These are phyloP conservation scores for Suillus luteus DNA, from an alignment of 768 basidiomycete species.

Conservation along the genomic window DNA sequence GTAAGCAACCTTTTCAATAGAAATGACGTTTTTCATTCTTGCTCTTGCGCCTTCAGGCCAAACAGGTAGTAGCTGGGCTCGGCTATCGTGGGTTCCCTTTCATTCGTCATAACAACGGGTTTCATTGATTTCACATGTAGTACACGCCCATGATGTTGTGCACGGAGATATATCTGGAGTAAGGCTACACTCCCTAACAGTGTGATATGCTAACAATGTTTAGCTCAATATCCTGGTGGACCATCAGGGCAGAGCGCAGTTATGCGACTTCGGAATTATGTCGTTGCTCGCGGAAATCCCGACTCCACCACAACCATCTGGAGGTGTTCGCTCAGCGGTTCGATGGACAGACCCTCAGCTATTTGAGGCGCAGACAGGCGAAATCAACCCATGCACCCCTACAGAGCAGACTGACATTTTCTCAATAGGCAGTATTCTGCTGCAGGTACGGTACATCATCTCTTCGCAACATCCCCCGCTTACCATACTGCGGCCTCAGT, in stretches of 20 bases:
- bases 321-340: background rate
- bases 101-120: too few species aligned
- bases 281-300: slow-evolving; percentile 5
- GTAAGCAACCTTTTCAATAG: slow-evolving; percentile 14
- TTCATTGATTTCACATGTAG: background rate
- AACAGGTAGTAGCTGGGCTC: slow-evolving; percentile 4
- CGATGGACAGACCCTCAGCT: slow-evolving; percentile 15
- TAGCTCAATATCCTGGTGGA: slow-evolving; percentile 15
- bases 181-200: background rate
- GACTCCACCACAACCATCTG: background rate
- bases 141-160: slow-evolving; percentile 8
- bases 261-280: slow-evolving; percentile 11
- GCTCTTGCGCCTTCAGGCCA: background rate
- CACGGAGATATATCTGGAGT: slow-evolving; percentile 15
- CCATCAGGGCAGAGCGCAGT: background rate
- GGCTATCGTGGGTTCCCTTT: slow-evolving; percentile 5
- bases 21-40: too few species aligned
- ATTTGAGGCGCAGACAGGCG: background rate
- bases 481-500: background rate
- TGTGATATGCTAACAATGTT: background rate
- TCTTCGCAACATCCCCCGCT: background rate
- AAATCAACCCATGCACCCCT: background rate
- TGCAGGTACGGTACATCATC: slow-evolving; percentile 12
- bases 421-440: slow-evolving; percentile 10
- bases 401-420: slow-evolving; percentile 9